These are phyloP conservation scores for Pyrenochaeta sp. DNA, from an alignment of 2,329 filamentous ascomycete genomes.

Conservation along the genomic window DNA sequence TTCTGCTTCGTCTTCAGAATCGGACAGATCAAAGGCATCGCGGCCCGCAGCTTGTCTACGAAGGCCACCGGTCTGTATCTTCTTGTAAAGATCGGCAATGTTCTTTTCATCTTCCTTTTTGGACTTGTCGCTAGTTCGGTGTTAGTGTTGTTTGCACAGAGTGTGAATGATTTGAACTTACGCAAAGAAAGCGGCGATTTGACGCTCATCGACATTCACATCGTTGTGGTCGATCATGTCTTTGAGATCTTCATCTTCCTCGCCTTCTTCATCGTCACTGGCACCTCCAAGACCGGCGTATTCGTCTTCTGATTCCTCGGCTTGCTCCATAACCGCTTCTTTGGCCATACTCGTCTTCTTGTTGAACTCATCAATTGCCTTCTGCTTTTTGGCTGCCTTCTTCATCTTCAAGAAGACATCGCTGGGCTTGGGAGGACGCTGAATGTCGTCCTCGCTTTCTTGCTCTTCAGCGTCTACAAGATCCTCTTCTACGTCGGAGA, in stretches of 20 bases:
- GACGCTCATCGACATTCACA: constrained; percentile 79
- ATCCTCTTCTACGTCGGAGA: constrained; percentile 59
- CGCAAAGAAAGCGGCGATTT: constrained; percentile 88
- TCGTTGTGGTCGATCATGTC: constrained; percentile 89
- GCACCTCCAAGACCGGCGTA: constrained; percentile 92
- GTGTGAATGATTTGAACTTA: constrained; percentile 62
- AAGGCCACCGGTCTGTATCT: constrained; percentile 88
- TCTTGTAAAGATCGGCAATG: constrained; percentile 89
- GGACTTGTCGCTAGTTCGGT: constrained; percentile 73
- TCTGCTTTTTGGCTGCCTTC: constrained; percentile 68
- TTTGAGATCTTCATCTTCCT: constrained; percentile 77
- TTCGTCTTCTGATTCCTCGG: constrained; percentile 97
- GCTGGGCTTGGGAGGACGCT: constrained; percentile 49
- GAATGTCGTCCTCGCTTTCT: constrained; percentile 35
- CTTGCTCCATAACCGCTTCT: constrained; percentile 87
- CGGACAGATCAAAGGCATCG: constrained; percentile 78
- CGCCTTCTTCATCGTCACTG: constrained; percentile 84
- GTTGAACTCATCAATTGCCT: constrained; percentile 67
- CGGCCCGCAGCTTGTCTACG: constrained; percentile 74
- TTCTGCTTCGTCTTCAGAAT: constrained; percentile 88
- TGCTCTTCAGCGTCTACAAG: constrained; percentile 29
- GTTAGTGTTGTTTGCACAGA: constrained; percentile 29
- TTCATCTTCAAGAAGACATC: constrained; percentile 76
- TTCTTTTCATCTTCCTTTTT: constrained; percentile 83
- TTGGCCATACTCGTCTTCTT: constrained; percentile 88